Evolutionary conservation across 345 rosid species (phyloP), one percentile per base, ranked within the genome.

Genomic region (Brassica incana): DNA sequence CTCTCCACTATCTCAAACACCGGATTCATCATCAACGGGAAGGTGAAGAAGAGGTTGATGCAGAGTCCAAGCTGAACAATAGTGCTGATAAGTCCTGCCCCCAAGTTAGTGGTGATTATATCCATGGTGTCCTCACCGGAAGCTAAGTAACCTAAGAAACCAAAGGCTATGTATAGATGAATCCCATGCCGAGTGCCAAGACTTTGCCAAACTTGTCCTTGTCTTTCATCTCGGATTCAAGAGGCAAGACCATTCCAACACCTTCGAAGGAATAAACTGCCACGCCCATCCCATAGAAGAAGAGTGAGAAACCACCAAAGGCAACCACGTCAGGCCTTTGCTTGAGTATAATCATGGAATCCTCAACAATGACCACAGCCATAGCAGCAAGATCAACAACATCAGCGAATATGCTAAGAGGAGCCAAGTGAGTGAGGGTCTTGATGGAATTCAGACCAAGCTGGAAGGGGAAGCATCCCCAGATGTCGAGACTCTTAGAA

Each of bases 21-120:
- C 0, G 97, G 97, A 73, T 92, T 82, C 97, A 95, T 92, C 97
- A 92, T 91, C 85, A 95, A 73, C 0, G 97, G 99, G 83, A 94
- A 95, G 29, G 97, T 89, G 81, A 95, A 95, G 75, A 92, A 92
- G 33, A 95, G 88, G 82, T 92, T 91, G 23, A 91, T 65, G 74
- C 95, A 95, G 0, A 95, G 88, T 18, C 97, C 97, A n/a, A 90
- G 75, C 62, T 91, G 92, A 75, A 95, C 94, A 78, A 86, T 68
- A 14, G 76, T 77, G 82, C 89, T 91, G 25, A 92, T 14, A 52
- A 86, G 50, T 6, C 95, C 93, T 40, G 81, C 40, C 54, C 92
- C 97, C 48, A 92, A 9, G 81, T 94, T 94, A 5, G 86, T 85
- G 10, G 98, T 94, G 83, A 92, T 90, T 2, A 94, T 92, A 52